phyloP scores from a whole-genome alignment of 768 basidiomycete genomes.

The Clitopilus hobsonii region DNA sequence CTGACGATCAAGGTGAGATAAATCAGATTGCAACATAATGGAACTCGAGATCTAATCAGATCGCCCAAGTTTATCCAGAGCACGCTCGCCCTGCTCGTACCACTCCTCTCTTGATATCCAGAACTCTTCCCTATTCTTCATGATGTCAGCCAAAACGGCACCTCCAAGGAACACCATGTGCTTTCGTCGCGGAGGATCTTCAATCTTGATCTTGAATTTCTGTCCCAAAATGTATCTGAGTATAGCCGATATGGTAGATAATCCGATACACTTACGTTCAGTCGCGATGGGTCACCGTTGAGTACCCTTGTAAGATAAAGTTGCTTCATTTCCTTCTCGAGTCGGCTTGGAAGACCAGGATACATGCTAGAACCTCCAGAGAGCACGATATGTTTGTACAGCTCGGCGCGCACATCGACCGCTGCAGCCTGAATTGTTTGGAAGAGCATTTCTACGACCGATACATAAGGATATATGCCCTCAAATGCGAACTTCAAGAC shows the following conservation, averaged over 20 bases:
- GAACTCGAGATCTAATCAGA: conserved; percentile 34
- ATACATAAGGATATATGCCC: not conserved
- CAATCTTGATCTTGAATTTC: conserved; percentile 99
- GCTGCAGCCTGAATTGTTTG: conserved; percentile 91
- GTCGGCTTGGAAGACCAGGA: conserved; percentile 90
- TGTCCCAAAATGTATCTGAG: conserved; percentile 23
- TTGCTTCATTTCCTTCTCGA: conserved; percentile 99
- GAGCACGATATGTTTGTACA: conserved; percentile 97
- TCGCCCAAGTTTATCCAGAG: conserved; percentile 84
- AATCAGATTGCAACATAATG: not conserved
- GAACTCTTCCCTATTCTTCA: conserved; percentile 92
- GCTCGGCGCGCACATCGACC: conserved; percentile 81
- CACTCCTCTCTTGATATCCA: conserved; percentile 95
- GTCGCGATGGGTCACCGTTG: conserved; percentile 71
- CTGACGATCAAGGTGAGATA: not conserved
- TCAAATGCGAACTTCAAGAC: conserved; percentile 12
- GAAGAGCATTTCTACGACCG: conserved; percentile 82
- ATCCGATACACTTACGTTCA: conserved; percentile 67
- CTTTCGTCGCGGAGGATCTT: conserved; percentile 96
- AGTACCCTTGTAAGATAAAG: conserved; percentile 92
- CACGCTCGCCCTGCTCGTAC: conserved; percentile 81
- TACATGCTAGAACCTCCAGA: conserved; percentile 99
- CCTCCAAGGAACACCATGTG: conserved; percentile 99
- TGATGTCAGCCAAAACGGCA: conserved; percentile 97
- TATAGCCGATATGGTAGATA: not conserved